Percentiles rank a stretch among this genome's conserved stretches.
Evolutionary conservation across 805 yeast genomes (phyloP).

Genomic region (Scheffersomyces amazonensis): DNA sequence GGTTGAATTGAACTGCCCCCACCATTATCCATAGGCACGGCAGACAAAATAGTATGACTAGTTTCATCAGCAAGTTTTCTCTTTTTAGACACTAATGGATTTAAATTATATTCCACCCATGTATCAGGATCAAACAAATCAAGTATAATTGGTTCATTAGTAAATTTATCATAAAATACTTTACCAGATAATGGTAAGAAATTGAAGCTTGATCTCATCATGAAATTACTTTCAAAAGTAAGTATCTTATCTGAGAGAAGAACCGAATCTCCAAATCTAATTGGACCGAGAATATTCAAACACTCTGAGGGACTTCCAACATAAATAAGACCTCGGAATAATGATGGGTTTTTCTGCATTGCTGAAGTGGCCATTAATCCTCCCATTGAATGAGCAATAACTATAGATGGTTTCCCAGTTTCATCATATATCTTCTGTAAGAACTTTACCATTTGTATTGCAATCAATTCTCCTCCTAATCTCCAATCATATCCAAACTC

Average conservation of each 20-base stretch:
- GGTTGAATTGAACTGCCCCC: neutral
- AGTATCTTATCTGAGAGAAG: conserved; percentile 69
- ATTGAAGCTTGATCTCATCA: conserved; percentile 81
- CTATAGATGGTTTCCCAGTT: conserved; percentile 58
- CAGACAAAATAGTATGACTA: too few relatives aligned
- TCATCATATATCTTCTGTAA: conserved; percentile 43
- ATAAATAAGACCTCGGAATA: conserved; percentile 74
- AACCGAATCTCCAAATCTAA: conserved; percentile 78
- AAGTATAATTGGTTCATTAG: conserved; percentile 56
- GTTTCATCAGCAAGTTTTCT: conserved; percentile 28
- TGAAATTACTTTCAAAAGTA: conserved; percentile 78
- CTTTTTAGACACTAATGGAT: conserved; percentile 62
- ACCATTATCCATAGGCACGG: neutral
- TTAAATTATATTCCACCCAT: conserved; percentile 75
- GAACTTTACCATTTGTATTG: conserved; percentile 50
- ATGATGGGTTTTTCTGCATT: conserved; percentile 60
- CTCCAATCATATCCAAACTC: conserved; percentile 97
- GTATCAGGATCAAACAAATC: conserved; percentile 79
- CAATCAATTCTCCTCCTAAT: conserved; percentile 56
- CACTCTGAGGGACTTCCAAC: conserved; percentile 85
- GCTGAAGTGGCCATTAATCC: conserved; percentile 83
- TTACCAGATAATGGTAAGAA: conserved; percentile 77
- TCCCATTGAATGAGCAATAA: conserved; percentile 94
- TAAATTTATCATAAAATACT: conserved; percentile 62
- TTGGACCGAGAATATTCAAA: conserved; percentile 82